These are phyloP conservation scores for Rhizopogon salebrosus DNA, from an alignment of 768 basidiomycete genomes.

Conservation along the genomic window DNA sequence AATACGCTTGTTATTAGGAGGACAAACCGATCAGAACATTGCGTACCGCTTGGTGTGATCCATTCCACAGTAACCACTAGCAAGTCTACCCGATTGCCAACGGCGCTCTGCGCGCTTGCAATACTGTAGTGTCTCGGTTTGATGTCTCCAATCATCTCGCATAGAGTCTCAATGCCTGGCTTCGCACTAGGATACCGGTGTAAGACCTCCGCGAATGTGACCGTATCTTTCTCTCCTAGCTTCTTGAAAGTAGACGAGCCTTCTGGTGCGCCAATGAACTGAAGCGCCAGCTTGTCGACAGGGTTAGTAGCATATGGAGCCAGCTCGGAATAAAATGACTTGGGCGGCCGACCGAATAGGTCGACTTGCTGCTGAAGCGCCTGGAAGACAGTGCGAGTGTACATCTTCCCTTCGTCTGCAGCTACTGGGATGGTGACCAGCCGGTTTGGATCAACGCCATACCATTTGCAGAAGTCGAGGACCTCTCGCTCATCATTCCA, in stretches of 20 bases:
- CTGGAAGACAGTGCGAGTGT: conserved; percentile 94
- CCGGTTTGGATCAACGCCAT: conserved; percentile 75
- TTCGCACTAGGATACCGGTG: conserved; percentile 70
- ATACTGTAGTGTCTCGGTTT: conserved; percentile 99
- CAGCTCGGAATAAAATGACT: conserved; percentile 90
- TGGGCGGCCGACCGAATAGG: conserved; percentile 92
- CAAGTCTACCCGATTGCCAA: conserved; percentile 91
- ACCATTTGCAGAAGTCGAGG: conserved; percentile 85
- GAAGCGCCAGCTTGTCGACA: conserved; percentile 72
- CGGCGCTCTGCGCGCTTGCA: conserved; percentile 90
- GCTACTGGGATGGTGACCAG: conserved; percentile 80
- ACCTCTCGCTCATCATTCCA: conserved; percentile 95
- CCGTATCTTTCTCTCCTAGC: conserved; percentile 89
- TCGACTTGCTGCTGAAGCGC: conserved; percentile 95
- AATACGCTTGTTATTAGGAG: conserved; percentile 3
- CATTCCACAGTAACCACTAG: conserved; percentile 97
- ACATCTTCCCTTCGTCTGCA: conserved; percentile 59
- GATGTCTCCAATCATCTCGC: conserved; percentile 89
- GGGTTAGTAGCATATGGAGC: conserved; percentile 66
- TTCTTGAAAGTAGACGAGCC: conserved; percentile 93
- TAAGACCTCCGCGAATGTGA: conserved; percentile 88
- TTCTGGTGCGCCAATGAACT: conserved; percentile 92
- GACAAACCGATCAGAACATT: background rate
- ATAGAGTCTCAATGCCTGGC: conserved; percentile 79
- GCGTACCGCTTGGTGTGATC: conserved; percentile 76